These are phyloP conservation scores for Dryas octopetala DNA, from an alignment of 306 rosid species.

Conservation along the genomic window DNA sequence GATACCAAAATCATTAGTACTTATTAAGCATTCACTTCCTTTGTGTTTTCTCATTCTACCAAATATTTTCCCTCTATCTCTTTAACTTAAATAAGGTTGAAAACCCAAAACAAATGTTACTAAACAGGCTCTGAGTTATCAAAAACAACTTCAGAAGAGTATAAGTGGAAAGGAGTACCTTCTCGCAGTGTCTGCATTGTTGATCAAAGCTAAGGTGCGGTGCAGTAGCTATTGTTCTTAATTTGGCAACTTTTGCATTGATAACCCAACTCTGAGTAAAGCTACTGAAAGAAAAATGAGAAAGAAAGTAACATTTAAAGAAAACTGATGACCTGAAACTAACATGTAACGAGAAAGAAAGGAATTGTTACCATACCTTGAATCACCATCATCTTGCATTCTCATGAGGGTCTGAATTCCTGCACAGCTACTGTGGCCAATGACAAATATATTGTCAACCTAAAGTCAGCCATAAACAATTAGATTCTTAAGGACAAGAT, in stretches of 20 bases:
- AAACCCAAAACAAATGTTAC: no score
- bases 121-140: no score
- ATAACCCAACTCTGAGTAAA: constrained; percentile 63
- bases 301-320: background rate
- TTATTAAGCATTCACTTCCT: no score
- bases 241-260: constrained; percentile 67
- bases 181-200: constrained; percentile 84
- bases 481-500: background rate
- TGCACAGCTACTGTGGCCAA: constrained; percentile 92
- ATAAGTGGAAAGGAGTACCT: constrained; percentile 42
- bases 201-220: constrained; percentile 64
- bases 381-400: constrained; percentile 55
- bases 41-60: no score
- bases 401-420: constrained; percentile 82
- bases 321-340: constrained; percentile 11
- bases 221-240: constrained; percentile 56
- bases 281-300: constrained; percentile 44
- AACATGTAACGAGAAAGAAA: background rate
- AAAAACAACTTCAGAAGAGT: background rate
- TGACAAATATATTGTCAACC: constrained; percentile 81
- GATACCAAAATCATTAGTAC: no score
- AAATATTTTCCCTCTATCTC: no score
- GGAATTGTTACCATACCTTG: constrained; percentile 46
- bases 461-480: constrained; percentile 26
- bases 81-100: no score